Conservation (phyloP, 202 grass and related monocot genomes). For the Digitaria exilis region DNA sequence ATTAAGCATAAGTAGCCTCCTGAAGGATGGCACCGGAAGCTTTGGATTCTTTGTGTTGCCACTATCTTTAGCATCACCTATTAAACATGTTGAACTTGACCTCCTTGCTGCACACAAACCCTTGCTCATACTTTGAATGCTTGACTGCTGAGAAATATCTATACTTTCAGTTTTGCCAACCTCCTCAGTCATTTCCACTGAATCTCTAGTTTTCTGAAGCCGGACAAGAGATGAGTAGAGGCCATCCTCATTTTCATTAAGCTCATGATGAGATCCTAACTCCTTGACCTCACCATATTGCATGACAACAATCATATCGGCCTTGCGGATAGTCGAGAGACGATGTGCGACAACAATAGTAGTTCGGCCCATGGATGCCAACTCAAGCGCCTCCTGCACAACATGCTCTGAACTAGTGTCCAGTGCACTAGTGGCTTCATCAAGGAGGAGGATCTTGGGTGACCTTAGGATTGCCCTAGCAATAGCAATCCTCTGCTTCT, state of each 20-base stretch:
- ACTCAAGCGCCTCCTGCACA: constrained; percentile 80
- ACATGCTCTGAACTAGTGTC: constrained; percentile 75
- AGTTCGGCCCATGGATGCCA: constrained; percentile 63
- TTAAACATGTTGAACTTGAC: constrained; percentile 57
- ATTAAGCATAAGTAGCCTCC: constrained; percentile 75
- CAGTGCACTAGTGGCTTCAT: constrained; percentile 86
- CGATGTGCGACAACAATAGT: constrained; percentile 86
- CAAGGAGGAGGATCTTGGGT: constrained; percentile 87
- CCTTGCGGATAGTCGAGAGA: constrained; percentile 80
- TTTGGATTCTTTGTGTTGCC: constrained; percentile 19
- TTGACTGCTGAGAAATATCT: constrained; percentile 24
- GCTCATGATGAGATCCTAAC: constrained; percentile 71
- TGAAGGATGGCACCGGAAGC: constrained; percentile 62
- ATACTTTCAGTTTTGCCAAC: constrained; percentile 16
- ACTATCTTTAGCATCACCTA: constrained; percentile 24
- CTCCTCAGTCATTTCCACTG: constrained; percentile 8
- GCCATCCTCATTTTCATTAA: constrained; percentile 56
- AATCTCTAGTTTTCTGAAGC: constrained; percentile 64
- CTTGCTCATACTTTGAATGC: constrained; percentile 56
- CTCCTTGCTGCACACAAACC: constrained; percentile 59
- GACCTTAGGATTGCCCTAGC: constrained; percentile 82
- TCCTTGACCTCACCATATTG: constrained; percentile 77
- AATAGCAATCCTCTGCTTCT: constrained; percentile 94
- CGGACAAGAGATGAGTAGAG: constrained; percentile 72
- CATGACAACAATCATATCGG: constrained; percentile 75